Percentiles rank a stretch among this genome's conserved stretches.
These are phyloP conservation scores for Gaeumannomyces tritici DNA, from an alignment of 2,329 filamentous ascomycete species.

Conservation along the genomic window DNA sequence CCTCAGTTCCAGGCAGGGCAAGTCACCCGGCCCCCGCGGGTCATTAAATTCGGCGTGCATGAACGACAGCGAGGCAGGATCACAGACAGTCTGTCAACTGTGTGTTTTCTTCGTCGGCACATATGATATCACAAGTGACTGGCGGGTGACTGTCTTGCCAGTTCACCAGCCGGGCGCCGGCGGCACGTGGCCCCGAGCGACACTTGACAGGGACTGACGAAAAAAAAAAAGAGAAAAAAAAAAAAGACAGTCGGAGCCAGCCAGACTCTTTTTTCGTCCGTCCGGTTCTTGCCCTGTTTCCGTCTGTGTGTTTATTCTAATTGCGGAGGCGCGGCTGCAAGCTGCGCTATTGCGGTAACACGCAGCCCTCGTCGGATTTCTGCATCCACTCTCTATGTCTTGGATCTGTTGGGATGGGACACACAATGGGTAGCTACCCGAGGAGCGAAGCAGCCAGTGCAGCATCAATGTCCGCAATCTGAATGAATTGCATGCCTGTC, in stretches of 20 bases:
- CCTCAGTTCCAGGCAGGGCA: background rate
- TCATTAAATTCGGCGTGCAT: background rate
- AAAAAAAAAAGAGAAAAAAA: background rate
- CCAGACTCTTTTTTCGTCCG: background rate
- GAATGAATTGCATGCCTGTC: too few species aligned
- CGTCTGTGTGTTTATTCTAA: background rate
- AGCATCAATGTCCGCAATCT: too few species aligned
- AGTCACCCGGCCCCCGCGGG: background rate
- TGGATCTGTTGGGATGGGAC: background rate
- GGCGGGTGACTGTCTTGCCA: background rate
- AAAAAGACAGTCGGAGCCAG: background rate
- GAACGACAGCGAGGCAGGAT: background rate
- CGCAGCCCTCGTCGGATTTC: background rate
- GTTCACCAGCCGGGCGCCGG: background rate
- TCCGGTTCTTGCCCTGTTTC: background rate
- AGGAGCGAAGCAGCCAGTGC: too few species aligned
- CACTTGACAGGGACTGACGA: background rate
- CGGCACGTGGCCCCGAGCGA: background rate
- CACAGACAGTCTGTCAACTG: background rate
- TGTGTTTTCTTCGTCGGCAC: background rate
- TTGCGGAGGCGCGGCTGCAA: background rate
- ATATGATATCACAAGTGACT: background rate
- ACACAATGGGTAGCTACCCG: background rate
- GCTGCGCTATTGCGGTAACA: too few species aligned
- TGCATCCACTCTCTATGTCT: background rate